Evolutionary conservation across 768 basidiomycete genomes (phyloP), one percentile per base, ranked within the genome.

Genomic region (Hypholoma fasciculare): DNA sequence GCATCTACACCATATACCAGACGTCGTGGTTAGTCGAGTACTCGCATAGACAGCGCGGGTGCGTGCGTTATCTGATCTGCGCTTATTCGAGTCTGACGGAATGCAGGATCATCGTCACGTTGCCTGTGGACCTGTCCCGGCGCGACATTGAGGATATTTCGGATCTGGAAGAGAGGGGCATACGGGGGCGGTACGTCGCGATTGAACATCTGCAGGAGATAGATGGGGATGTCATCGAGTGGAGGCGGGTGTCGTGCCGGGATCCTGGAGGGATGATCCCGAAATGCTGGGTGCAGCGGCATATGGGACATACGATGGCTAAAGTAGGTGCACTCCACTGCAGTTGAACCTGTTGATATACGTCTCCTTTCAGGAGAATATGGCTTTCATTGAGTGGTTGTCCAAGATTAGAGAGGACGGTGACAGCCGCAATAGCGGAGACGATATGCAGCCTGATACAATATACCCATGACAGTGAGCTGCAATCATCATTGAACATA

Each of bases 171-270:
- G 81, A 83, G 60, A 80, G 77, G 47, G 84, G 80, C 7, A 77
- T 78, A 1, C 81, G 75, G 62, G 87, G 82, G 5, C 78, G 78
- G 57, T 86, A 83, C 65, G 78, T 78, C 9, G 77, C 79, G 53
- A 79, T 83, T 8, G 87, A 88, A 70, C 76, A 78, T 38, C 63
- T 88, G 40, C 71, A 72, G 40, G 85, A 85, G 68, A 72, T 81
- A 40, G 76, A 77, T 1, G 73, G 76, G 38, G 83, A 80, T 48
- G 73, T 67, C 44, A 75, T 85, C 27, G 85, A 87, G 67, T 87
- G 86, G 86, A 73, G 81, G 53, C 83, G 85, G 79, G 80, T 84
- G 11, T 82, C 82, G 5, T 81, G 82, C 47, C 82, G 80, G 59
- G 78, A 79, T 7, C 79, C 83, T 6, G 83, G 84, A 14, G 86